Base-by-base conservation (phyloP, 1,139 yeast genomes). In the Debaryomycetaceae sp. region DNA sequence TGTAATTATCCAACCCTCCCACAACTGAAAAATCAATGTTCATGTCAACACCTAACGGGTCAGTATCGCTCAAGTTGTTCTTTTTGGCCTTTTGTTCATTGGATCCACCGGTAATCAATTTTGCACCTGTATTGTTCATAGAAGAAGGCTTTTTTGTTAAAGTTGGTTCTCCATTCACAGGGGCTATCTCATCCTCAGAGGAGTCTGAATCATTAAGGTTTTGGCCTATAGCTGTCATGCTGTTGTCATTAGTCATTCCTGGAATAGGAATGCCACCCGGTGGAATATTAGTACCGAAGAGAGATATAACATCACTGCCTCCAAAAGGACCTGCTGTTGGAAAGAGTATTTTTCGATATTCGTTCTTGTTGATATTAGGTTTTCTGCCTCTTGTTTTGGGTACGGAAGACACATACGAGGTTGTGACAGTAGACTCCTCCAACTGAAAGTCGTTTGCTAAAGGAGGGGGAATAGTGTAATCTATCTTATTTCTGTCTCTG, bases 241-340 rank as follows among this genome's bases (percentile, higher is more conserved):
- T 58, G 31, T 51, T 47, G 34, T 45, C 56, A 17, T 58, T 53
- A 28, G 55, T 51, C 49, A 62, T 44, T 1, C 74, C 75, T 1
- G 75, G 70, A 9, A 70, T 51, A 1, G 75, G 73, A 13, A 69
- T 65, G 6, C 75, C 77, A 1, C 74, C 72, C 0, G 76, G 73
- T 7, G 83, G 81, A 2, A 79, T 70, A 50, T 81, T 80, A 39
- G 78, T 77, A 1, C 91, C 91, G 58, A 86, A 84, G 31, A 87
- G 70, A 0, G 95, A 81, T 2, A 81, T 73, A 1, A 84, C 87
- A 56, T 88, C 96, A 47, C 89, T 83, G 24, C 98, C 98, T 19
- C 96, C 96, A 68, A 92, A 92, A 2, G 98, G 96, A 1, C 98
- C 96, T n/a, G 89, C 87, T 0, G 96, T 88, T n/a, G 96, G 95